phyloP scores from a whole-genome alignment of 768 basidiomycete species.

The Sarcodon sp. region DNA sequence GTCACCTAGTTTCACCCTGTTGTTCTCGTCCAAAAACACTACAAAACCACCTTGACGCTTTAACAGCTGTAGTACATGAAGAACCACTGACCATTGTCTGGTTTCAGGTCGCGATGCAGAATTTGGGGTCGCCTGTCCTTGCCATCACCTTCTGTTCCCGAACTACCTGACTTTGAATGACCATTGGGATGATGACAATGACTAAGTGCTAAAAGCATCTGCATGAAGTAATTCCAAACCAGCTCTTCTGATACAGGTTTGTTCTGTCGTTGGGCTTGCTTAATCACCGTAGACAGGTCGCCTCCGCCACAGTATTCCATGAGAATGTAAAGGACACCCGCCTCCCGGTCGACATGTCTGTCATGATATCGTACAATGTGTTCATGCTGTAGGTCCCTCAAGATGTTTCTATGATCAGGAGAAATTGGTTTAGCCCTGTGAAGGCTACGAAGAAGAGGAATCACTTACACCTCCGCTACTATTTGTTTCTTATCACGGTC shows the following conservation, averaged over 20 bases:
- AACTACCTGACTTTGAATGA: slow-evolving; percentile 30
- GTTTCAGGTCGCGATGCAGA: slow-evolving; percentile 91
- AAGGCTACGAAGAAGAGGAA: background rate
- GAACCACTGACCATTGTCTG: slow-evolving; percentile 76
- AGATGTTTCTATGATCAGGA: slow-evolving; percentile 59
- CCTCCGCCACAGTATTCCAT: slow-evolving; percentile 99
- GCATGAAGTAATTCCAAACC: slow-evolving; percentile 93
- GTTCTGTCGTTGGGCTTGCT: slow-evolving; percentile 54
- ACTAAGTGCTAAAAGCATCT: slow-evolving; percentile 79
- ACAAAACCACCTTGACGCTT: background rate
- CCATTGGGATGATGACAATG: slow-evolving; percentile 81
- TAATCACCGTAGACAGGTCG: slow-evolving; percentile 83
- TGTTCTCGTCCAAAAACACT: slow-evolving; percentile 85
- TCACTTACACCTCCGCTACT: slow-evolving; percentile 88
- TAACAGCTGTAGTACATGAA: background rate
- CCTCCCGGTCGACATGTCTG: slow-evolving; percentile 81
- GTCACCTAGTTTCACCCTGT: slow-evolving; percentile 91
- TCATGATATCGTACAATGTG: slow-evolving; percentile 96
- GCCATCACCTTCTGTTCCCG: slow-evolving; percentile 18
- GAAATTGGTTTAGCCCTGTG: background rate
- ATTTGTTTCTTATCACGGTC: slow-evolving; percentile 96
- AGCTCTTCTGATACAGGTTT: slow-evolving; percentile 82
- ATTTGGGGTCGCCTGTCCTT: slow-evolving; percentile 58
- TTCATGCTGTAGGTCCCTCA: slow-evolving; percentile 90
- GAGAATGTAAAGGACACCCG: slow-evolving; percentile 88